Evolutionary conservation across 495 filamentous ascomycete species (phyloP), one percentile per base, ranked within the genome.

Genomic region (Lasiosphaeria miniovina): DNA sequence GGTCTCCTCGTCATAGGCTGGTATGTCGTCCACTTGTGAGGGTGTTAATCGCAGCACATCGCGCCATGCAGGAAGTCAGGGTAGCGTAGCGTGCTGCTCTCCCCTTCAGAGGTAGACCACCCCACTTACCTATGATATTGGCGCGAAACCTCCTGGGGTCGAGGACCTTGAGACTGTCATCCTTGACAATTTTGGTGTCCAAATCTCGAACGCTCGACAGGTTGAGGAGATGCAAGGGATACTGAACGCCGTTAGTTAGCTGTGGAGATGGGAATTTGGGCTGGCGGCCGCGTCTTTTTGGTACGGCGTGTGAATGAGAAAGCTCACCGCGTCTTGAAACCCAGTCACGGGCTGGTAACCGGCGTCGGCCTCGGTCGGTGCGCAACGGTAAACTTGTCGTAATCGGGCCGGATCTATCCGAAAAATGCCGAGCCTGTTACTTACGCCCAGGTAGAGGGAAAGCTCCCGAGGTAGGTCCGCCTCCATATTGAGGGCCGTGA

Each of bases 201-300:
- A 91, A 80, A 56, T 91, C 84, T 6, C 82, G 83, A 33, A 95
- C 79, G 62, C 87, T 92, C 46, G 86, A 77, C 9, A 96, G 75
- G 61, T 85, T 93, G 38, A 95, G 71, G 7, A 96, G 70, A 65
- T 96, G 90, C 35, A 98, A 74, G 4, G 93, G 91, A 70, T 94
- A 98, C 71, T 89, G 56, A 11, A 2, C 15, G 43, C 12, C 43
- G 15, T 7, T 46, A 5, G 12, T 46, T 46, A n/a, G 4, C 43
- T 46, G 43, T 11, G 43, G 43, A 46, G 15, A 12, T 12, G 24
- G 24, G 24, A 24, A 24, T 24, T 24, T 24, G 24, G 24, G 24
- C 24, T 24, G 24, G 24, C 24, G 24, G 24, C 24, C 24, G 24
- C 1, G 24, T 24, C 24, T 24, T 24, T 24, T 24, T 24, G 24